Base-by-base conservation (phyloP, 2,329 filamentous ascomycete species). In the Fusarium anthophilum region DNA sequence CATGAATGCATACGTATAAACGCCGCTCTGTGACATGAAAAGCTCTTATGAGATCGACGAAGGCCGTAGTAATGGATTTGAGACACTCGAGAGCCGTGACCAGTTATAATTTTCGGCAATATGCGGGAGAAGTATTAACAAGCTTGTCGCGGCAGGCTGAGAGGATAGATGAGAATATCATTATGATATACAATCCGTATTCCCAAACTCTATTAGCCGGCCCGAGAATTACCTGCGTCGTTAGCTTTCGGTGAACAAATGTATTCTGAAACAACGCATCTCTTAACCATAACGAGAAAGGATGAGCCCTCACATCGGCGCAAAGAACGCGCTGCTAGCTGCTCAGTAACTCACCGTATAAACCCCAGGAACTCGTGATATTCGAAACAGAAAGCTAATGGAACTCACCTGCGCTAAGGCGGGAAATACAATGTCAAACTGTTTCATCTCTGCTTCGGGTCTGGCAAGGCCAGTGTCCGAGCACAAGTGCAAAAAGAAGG, bases 11-110 rank as follows among this genome's bases (percentile, higher is more conserved):
- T 53, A 26, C 30, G n/a, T 53, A 53, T n/a, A 50, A 28, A 39
- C 24, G 20, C 59, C 28, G 48, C 50, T 63, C 63, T 61, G 63
- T 65, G 65, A 69, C 65, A 54, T 60, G 45, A 47, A 66, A 63
- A 74, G 75, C 77, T 76, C 61, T 73, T 69, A 73, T 73, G 61
- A 38, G 76, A 77, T 78, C 75, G 72, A 76, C 76, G 66, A 54
- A 69, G 47, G 55, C 38, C 53, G 68, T 60, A 55, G 48, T 45
- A 63, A 63, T 64, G 59, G 65, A 54, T 51, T 69, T 55, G 51
- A 51, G 63, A 71, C 63, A 71, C 47, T 68, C 67, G 69, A 68
- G 53, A 76, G 76, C 76, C 69, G 69, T 78, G 76, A 61, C 73
- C 76, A 75, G 62, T 50, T 57, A 48, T 32, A 30, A 61, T 68